Conservation (phyloP, 345 rosid genomes). For the Sisymbrium irio region DNA sequence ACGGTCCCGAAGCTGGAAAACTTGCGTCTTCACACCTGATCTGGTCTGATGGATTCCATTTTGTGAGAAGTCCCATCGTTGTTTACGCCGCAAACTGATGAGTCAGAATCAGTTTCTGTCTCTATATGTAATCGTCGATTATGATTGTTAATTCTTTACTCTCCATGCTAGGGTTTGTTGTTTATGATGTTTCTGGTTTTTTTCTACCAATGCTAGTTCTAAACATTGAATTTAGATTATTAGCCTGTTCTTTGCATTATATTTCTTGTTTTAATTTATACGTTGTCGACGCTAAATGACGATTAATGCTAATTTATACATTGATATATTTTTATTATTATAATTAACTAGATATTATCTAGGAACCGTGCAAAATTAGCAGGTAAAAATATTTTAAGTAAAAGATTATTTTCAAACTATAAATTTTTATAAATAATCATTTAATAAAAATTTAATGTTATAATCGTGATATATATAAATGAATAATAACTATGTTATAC, state of each 20-base stretch:
- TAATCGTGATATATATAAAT: too few species aligned
- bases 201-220: background rate
- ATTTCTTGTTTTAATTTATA: too few species aligned
- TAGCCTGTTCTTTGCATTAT: background rate
- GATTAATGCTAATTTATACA: too few species aligned
- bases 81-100: slow-evolving; percentile 5
- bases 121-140: background rate
- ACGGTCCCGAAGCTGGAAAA: background rate
- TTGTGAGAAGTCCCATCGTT: slow-evolving; percentile 41
- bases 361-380: too few species aligned
- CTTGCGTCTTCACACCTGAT: slow-evolving; percentile 30
- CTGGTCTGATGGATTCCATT: slow-evolving; percentile 43
- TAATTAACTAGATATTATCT: too few species aligned
- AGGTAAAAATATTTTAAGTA: too few species aligned
- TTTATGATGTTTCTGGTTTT: slow-evolving; percentile 6
- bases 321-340: too few species aligned
- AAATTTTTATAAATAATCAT: too few species aligned
- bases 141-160: background rate
- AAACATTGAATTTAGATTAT: background rate
- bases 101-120: background rate
- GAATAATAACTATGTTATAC: too few species aligned
- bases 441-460: too few species aligned
- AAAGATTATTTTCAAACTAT: too few species aligned
- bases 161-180: background rate
- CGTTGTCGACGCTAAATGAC: too few species aligned